Conservation (phyloP, 2,329 filamentous ascomycete genomes). For the Fusarium gaditjirri region DNA sequence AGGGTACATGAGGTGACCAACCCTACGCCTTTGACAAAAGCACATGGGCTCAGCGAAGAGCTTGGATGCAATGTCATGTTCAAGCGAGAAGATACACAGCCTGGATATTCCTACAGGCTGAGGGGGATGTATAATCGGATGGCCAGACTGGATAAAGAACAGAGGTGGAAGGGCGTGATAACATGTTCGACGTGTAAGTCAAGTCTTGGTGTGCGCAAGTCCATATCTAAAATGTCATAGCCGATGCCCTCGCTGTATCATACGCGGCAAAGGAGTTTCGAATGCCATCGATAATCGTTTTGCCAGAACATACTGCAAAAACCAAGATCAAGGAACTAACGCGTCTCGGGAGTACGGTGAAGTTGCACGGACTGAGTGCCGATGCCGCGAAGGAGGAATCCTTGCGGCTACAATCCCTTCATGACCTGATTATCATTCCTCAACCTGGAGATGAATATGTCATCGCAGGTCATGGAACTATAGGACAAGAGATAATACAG, state of each 20-base stretch:
- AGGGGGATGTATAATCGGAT: not conserved
- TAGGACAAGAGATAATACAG: not conserved
- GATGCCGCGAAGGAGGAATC: accelerated
- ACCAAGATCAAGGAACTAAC: not conserved
- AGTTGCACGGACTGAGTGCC: not conserved
- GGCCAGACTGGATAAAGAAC: not conserved
- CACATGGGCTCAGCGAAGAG: not conserved
- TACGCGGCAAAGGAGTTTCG: not conserved
- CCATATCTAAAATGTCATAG: not conserved
- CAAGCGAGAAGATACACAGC: not conserved
- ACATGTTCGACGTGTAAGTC: not conserved
- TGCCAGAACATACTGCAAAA: not conserved
- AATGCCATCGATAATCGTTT: not conserved
- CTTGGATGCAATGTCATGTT: not conserved
- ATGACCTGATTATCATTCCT: not conserved
- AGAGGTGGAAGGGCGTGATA: not conserved
- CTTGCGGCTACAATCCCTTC: not conserved
- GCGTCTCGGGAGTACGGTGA: not conserved
- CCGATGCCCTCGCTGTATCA: not conserved
- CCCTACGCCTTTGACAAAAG: not conserved
- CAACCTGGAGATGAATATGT: not conserved
- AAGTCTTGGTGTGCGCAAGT: not conserved
- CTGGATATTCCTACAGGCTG: not conserved
- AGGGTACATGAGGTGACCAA: accelerated
- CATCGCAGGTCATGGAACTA: not conserved